Evolutionary conservation across 306 rosid species (phyloP), one percentile per base, ranked within the genome.

Genomic region (Astragalus membranaceus): DNA sequence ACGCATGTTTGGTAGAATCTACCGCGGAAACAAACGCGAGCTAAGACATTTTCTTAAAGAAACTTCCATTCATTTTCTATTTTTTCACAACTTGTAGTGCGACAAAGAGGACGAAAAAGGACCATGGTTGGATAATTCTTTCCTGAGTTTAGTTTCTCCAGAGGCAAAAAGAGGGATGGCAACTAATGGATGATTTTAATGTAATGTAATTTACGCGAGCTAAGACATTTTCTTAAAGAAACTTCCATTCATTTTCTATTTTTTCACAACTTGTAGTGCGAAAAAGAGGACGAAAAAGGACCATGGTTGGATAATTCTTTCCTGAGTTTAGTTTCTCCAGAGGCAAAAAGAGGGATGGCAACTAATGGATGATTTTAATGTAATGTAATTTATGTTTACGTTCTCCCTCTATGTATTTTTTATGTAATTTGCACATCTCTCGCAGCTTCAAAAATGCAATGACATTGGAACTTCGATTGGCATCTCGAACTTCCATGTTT

Each of bases 91-190:
- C 55, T 64, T 74, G 64, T 80, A 92, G 95, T 89, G 85, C 83
- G 98, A 67, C 92, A 89, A 78, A 85, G 95, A 81, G 94, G 98
- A 61, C 85, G 92, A 37, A 89, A 92, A 86, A 88, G 92, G 84
- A 89, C 95, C 77, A 92, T 92, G 98, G 89, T 92, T 73, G 98
- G 96, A 77, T 91, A 83, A 83, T 64, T 71, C 76, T 62, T 46
- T 44, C 10, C 49, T 43, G 11, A 54, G 57, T 53, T 64, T 70
- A 58, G 57, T 13, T 56, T 69, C 53, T 10, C 30, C 4, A 10
- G 69, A 30, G 52, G 75, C 75, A 29, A 10, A 51, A 47, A 55
- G 26, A 47, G 32, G 10, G 70, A 51, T 8, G 67, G 23, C 46
- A 37, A 30, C 11, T 16, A 66, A 51, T 39, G 55, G 11, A 54